A percentile compares a stretch with the other conserved stretches of the same genome.
Evolutionary conservation across 805 yeast genomes (phyloP).

Genomic region (Kuraishia ogatae): DNA sequence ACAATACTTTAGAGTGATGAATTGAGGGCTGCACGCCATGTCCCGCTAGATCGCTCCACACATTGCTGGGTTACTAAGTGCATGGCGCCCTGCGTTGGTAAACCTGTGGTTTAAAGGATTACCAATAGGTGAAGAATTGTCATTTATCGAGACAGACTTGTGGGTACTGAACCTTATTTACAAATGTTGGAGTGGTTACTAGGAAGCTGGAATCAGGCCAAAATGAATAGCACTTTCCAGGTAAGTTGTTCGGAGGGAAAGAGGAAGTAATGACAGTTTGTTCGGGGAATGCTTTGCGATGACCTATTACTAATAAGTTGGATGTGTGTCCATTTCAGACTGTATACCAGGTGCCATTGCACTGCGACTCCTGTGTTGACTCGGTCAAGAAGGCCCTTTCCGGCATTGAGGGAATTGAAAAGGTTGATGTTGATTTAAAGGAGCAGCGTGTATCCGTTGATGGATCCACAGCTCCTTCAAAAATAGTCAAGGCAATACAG

Average conservation of each 20-base stretch:
- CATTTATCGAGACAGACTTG: too few species aligned
- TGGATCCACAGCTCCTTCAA: conserved; percentile 72
- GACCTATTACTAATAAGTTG: neutral
- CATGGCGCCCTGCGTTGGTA: too few species aligned
- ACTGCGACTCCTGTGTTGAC: conserved; percentile 64
- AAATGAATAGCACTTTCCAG: neutral
- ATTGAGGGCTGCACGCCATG: neutral
- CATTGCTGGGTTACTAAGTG: neutral
- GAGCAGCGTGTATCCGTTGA: conserved; percentile 56
- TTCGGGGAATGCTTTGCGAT: too few species aligned
- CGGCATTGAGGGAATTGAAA: conserved; percentile 38
- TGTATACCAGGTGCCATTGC: conserved; percentile 80
- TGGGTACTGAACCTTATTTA: too few species aligned
- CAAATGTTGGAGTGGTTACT: neutral
- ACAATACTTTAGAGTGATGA: neutral
- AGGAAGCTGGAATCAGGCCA: neutral
- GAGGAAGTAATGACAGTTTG: neutral
- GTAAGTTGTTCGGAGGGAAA: neutral
- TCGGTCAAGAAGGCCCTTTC: conserved; percentile 48
- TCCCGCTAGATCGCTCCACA: neutral
- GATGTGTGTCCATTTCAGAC: conserved; percentile 35
- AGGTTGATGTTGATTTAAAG: conserved; percentile 46
- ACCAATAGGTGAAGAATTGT: neutral
- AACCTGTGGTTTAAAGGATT: neutral
- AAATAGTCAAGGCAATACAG: conserved; percentile 59